phyloP scores from a whole-genome alignment of 495 filamentous ascomycete species.

The Neurospora sp. region DNA sequence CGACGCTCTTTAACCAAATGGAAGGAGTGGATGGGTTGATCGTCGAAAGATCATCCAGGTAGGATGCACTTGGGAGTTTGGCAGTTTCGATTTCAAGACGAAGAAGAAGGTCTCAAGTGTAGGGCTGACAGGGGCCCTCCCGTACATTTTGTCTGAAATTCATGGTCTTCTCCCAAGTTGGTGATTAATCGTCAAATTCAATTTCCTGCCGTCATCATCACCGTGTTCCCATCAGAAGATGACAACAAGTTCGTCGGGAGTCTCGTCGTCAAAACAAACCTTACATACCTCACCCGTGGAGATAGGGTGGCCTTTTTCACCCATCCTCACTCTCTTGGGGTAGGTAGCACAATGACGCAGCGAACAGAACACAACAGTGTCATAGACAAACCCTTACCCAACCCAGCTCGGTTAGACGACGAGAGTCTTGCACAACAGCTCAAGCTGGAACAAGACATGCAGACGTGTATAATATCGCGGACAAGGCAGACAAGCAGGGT shows the following conservation, averaged over 20 bases:
- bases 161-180: neutral
- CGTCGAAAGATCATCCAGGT: neutral
- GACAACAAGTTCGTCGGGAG: neutral
- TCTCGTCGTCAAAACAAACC: no score
- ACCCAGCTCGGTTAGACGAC: neutral
- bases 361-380: no score
- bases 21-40: neutral
- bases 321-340: no score
- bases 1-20: neutral
- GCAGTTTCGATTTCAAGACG: neutral
- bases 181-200: neutral
- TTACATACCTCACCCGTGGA: no score
- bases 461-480: neutral
- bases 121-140: neutral
- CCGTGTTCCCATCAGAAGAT: neutral
- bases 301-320: no score
- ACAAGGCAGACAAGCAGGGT: neutral
- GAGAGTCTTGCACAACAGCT: neutral
- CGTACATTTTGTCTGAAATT: neutral
- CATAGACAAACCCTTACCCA: neutral
- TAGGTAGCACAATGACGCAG: no score
- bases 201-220: neutral
- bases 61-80: neutral
- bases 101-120: neutral
- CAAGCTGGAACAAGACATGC: neutral